Evolutionary conservation across 495 filamentous ascomycete species (phyloP), one percentile per base, ranked within the genome.

Genomic region (Penicillium roqueforti): DNA sequence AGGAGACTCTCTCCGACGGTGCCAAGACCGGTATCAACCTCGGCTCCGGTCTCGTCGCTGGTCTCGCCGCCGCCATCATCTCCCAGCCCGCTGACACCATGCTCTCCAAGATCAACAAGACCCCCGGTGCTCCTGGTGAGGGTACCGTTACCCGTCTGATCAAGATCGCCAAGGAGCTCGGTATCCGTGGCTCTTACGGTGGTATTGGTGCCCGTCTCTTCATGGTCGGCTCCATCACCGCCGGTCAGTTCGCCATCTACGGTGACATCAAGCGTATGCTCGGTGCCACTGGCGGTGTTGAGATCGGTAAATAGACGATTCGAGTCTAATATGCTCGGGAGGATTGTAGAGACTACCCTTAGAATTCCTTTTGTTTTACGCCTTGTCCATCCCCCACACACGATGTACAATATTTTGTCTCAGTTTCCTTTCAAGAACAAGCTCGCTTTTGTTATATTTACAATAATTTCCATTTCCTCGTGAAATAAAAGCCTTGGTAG

Each of bases 21-120:
- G 71, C 77, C 57, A 90, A 96, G 80, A 98, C 93, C 59, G 78
- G 72, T 70, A 83, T 92, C 79, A 98, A 98, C 83, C 83, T 98
- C 53, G 92, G 92, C 56, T 87, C 87, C 65, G 93, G 93, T 87
- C 84, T 97, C 62, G 83, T 96, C 63, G 93, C 93, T 68, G 92
- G 93, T 88, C 92, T 98, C 79, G 92, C 93, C 57, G 93, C 93
- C 59, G 93, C 93, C 67, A 63, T 96, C 71, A 86, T 98, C 65
- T 97, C 93, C 41, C 93, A 98, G 79, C 92, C 93, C 64, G 93
- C 93, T 69, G 93, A 97, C 75, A 98, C 93, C 68, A 97, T 97
- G 93, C 85, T 98, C 64, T 87, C 81, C 80, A 97, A 97, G 85
- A 98, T 98, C 84, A 98, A 98, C 89, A 98, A 98, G 90, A 95